Evolutionary conservation across 768 basidiomycete species (phyloP), one percentile per base, ranked within the genome.

Genomic region (Pisolithus sp.): DNA sequence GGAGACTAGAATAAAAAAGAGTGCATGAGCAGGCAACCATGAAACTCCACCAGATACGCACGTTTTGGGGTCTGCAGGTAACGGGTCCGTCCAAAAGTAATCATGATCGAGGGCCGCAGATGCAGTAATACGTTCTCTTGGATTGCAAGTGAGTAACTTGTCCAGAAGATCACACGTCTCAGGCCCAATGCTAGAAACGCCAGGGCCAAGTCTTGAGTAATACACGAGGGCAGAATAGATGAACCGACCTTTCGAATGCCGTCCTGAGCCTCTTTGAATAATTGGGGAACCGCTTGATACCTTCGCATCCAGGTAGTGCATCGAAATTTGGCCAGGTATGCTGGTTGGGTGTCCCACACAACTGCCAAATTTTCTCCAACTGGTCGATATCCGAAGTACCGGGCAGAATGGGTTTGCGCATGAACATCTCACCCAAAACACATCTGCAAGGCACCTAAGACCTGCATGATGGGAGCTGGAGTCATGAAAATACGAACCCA

Each of bases 361-460:
- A 70, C 53, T 78, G 72, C 79, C 89, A 95, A 49, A 99, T 98
- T 69, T 83, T 85, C 59, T 87, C 83, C 9, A 96, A 70, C 63
- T 98, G 96, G 66, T 94, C 89, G n/a, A 93, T 70, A 59, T 99
- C 96, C 9, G 88, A 85, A 18, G 78, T 80, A 15, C 95, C 95
- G 6, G 84, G 83, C 49, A 98, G 76, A 51, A 99, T 93, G 0
- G 95, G 94, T 50, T 80, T 76, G 41, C 86, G 81, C 51, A 79
- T 77, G 67, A 91, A 95, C 92, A 98, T 97, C 69, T 99, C 96
- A 28, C 88, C 95, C n/a, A 98, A 74, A 26, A 97, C 90, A 67
- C 95, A 96, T 7, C 92, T 94, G 55, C 5, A 39, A 41, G 10
- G 23, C 13, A 26, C 18, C 49, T 20, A 58, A 46, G 43, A 28